Evolutionary conservation across 768 basidiomycete species (phyloP).

Genomic region (Russula sp.): DNA sequence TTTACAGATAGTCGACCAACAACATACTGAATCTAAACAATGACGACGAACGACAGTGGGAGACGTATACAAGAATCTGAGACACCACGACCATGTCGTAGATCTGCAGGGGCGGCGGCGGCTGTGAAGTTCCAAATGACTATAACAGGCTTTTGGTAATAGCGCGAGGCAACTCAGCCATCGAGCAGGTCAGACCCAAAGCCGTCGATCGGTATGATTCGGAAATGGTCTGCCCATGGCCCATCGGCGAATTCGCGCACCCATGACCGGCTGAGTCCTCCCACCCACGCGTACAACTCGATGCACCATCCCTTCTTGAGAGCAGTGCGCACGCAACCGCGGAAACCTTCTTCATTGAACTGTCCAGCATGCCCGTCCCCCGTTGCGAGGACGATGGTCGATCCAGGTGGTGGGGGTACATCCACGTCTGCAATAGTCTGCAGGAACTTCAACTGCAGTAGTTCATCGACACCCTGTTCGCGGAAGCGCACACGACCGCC

Average conservation of each 20-base stretch:
- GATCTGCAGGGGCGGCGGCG: neutral
- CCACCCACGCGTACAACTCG: slow-evolving; percentile 92
- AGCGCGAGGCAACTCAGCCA: slow-evolving; percentile 19
- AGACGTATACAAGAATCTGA: neutral
- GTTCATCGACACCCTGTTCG: slow-evolving; percentile 93
- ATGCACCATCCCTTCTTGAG: slow-evolving; percentile 88
- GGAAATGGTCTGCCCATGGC: slow-evolving; percentile 26
- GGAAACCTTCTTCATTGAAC: slow-evolving; percentile 89
- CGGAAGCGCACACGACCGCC: slow-evolving; percentile 52
- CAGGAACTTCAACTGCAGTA: slow-evolving; percentile 87
- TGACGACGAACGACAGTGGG: neutral
- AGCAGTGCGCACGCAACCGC: slow-evolving; percentile 80
- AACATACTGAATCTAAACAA: neutral
- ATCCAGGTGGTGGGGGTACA: slow-evolving; percentile 51
- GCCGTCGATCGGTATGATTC: slow-evolving; percentile 31
- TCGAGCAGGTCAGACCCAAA: slow-evolving; percentile 35
- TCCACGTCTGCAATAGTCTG: slow-evolving; percentile 74
- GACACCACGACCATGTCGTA: neutral
- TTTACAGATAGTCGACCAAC: neutral
- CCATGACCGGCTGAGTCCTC: slow-evolving; percentile 75
- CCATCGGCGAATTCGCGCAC: slow-evolving; percentile 56
- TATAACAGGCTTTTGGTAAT: neutral
- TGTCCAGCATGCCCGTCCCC: slow-evolving; percentile 91
- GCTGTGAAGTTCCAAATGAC: neutral
- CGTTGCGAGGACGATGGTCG: slow-evolving; percentile 86